Conservation (phyloP, 1,284 basidiomycete species). For the Ceratobasidium sp. region DNA sequence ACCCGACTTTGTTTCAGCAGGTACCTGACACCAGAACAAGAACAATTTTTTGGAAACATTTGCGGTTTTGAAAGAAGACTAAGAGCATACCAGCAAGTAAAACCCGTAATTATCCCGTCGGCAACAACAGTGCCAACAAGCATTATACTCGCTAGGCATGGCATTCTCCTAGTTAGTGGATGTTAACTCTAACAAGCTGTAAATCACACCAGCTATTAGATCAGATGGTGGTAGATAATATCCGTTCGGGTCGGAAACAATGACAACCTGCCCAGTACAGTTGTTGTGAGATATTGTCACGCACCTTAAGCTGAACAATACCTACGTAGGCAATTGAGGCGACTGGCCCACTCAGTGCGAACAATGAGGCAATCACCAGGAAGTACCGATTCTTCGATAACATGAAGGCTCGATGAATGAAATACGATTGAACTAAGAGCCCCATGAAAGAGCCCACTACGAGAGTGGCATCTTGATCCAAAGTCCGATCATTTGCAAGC, state of each 20-base stretch:
- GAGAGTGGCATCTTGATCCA: conserved; percentile 23
- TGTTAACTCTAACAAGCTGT: not conserved
- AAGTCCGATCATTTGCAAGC: not conserved
- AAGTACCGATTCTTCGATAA: conserved; percentile 38
- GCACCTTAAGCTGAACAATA: not conserved
- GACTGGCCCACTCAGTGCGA: conserved; percentile 10
- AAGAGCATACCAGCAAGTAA: conserved; percentile 26
- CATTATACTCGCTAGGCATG: conserved; percentile 23
- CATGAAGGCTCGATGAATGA: conserved; percentile 24
- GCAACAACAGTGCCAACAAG: conserved; percentile 31
- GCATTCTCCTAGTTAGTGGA: no score
- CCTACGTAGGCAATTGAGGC: conserved; percentile 30
- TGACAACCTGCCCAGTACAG: not conserved
- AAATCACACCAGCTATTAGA: not conserved
- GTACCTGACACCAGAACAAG: conserved; percentile 4
- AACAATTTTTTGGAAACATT: no score
- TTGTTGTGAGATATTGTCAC: not conserved
- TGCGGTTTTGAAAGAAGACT: not conserved
- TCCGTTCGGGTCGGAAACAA: not conserved
- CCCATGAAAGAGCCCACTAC: conserved; percentile 32
- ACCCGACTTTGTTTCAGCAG: conserved; percentile 19
- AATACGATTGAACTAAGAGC: conserved; percentile 28
- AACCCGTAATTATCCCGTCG: conserved; percentile 28
- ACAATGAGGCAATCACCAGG: conserved; percentile 7
- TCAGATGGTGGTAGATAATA: not conserved